A percentile compares a stretch with the other conserved stretches of the same genome.
Conservation (phyloP, 2,329 filamentous ascomycete genomes). For the Trichoderma sp. region DNA sequence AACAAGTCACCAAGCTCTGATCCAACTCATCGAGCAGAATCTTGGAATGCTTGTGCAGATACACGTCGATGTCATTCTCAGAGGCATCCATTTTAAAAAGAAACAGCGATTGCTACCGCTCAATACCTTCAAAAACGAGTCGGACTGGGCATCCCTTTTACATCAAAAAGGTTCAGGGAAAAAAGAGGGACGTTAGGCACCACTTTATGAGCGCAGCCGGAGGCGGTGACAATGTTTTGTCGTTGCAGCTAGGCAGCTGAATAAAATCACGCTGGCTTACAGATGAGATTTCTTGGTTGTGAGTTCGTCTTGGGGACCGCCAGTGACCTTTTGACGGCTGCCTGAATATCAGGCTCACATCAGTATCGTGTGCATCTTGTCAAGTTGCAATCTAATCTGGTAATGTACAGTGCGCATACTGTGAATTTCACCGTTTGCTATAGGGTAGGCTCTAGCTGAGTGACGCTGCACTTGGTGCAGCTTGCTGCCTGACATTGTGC, state of each 20-base stretch:
- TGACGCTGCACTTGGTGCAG: background rate
- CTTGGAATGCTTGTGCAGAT: constrained; percentile 58
- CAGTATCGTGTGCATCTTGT: background rate
- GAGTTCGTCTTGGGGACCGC: background rate
- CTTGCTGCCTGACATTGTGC: background rate
- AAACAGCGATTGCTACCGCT: background rate
- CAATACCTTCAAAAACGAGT: background rate
- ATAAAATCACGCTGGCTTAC: background rate
- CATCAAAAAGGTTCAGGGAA: background rate
- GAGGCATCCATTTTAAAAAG: constrained; percentile 52
- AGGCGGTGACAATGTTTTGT: background rate
- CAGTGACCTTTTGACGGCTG: background rate
- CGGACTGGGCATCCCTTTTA: background rate
- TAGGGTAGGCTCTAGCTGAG: background rate
- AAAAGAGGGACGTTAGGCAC: constrained; percentile 9
- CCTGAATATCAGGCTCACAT: background rate
- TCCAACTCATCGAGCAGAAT: constrained; percentile 60
- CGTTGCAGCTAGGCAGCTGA: background rate
- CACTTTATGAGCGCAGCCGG: background rate
- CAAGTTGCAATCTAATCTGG: background rate
- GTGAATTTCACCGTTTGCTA: background rate
- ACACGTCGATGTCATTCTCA: constrained; percentile 59
- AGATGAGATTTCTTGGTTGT: background rate
- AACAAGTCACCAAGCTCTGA: constrained; percentile 48
- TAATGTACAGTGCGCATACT: background rate